Base-by-base conservation (phyloP, 2,329 filamentous ascomycete species). In the Exophiala xenobiotica region DNA sequence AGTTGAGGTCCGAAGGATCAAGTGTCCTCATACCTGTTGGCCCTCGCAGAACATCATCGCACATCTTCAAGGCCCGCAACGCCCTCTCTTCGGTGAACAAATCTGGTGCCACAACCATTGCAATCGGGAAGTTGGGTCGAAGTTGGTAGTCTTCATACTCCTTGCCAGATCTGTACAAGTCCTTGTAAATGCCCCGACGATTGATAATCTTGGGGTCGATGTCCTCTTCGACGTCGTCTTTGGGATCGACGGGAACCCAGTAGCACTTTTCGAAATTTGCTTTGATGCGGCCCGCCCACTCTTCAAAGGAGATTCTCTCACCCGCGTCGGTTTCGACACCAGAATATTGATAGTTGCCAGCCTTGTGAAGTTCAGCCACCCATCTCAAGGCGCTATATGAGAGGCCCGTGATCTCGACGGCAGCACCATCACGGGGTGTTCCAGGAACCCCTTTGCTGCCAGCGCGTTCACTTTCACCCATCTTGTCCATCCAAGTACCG, bases 401-500 rank as follows among this genome's bases (percentile, higher is more conserved):
- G 49, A 99, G 80, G 41, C 93, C 95, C 1, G 86, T 96, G 66
- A 99, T 97, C 69, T 99, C 93, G 49, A 99, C 81, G 16, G 93
- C 90, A 35, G 93, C 90, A 23, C 93, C 93, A 67, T 99, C 95
- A 63, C 95, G 87, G 40, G 93, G 93, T n/a, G 93, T 99, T 6
- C 91, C 93, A 0, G 93, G 95, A 16, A 96, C 77, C 43, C 93
- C 95, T 74, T 96, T 97, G 65, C 85, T 96, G 52, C 87, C 86
- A 12, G 95, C 93, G 56, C 85, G 88, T 58, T 88, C 83, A 57
- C 90, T 96, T 70, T 99, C 93, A n/a, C 93, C 93, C 93, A 99
- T 99, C 79, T 99, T 99, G 77, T 99, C 93, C 90, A 96, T 96
- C 93, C 93, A 99, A 1, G 93, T 99, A 46, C 93, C 93, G 63